Evolutionary conservation across 2,329 filamentous ascomycete species (phyloP), one percentile per base, ranked within the genome.

Genomic region (Penicillium sp.): DNA sequence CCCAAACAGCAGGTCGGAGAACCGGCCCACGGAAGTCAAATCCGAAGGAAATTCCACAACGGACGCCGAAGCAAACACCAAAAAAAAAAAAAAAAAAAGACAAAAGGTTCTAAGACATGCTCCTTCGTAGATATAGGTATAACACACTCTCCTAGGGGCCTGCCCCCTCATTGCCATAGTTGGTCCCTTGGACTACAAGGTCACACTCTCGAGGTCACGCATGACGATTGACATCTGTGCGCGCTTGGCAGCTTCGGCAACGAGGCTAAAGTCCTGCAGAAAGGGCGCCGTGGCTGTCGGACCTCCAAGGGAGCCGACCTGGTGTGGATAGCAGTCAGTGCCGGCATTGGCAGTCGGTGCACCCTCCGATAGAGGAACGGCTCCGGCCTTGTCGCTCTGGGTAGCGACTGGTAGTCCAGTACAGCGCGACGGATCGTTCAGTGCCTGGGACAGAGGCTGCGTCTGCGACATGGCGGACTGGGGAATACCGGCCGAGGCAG

Each of bases 241-340:
- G 37, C 91, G 80, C 73, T 95, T 95, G 38, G 90, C 92, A 1
- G 92, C 92, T 75, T 97, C 92, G 31, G 91, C 91, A 37, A 96
- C 81, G 27, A 96, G 81, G 50, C 81, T 92, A 64, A 92, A 88
- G 70, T 95, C 86, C 62, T 85, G 83, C 52, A 95, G 78, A 66
- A 90, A 90, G 3, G 77, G 78, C 8, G 77, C 75, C 1, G 80
- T 81, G 10, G 71, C 70, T 9, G 66, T 65, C 1, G 68, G 66
- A 6, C 67, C 68, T 5, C 66, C 68, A 3, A 60, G 45, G 1
- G 56, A 58, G 28, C 54, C 46, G 35, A 65, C 57, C 41, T 62
- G 56, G 24, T 66, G 61, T 6, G 63, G 60, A 41, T 63, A 66
- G 38, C 42, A 6, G 41, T 57, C 47, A 37, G 53, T 15, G 41